Base-by-base conservation (phyloP, 495 filamentous ascomycete genomes). In the Entonaema liquescens region DNA sequence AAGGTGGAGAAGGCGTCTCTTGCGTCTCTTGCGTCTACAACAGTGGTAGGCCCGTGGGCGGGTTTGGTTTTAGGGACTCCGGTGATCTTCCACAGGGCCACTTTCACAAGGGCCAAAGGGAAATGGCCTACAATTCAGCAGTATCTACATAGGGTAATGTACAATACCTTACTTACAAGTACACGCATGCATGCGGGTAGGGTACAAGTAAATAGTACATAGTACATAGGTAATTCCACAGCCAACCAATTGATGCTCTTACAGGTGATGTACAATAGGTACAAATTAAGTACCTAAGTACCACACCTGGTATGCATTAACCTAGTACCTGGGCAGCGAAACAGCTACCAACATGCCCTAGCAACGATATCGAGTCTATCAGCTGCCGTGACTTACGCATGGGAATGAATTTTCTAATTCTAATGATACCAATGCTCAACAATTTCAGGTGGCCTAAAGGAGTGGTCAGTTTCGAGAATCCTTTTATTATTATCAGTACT, bases 1-100 rank as follows among this genome's bases (percentile, higher is more conserved):
- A 73, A 73, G 69, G 71, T 73, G 71, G 71, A 73, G 71, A 73
- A 70, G 28, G 21, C 23, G 13, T 23, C 23, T 53, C 5, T 33
- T 33, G 11, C 31, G 31, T 33, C 42, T 47, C 21, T 21, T 21
- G 42, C 42, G 42, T 47, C 42, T 47, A 47, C 42, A 47, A 57
- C 64, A 38, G 11, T 35, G 1, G 36, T n/a, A 25, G 59, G n/a
- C 61, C 29, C 26, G 49, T 70, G 61, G 58, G 35, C 42, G 33
- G 29, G 62, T 40, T 71, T 65, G 40, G 44, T 40, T 71, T 71
- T 62, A 73, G 70, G 60, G 63, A 71, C 59, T 67, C 67, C 64
- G 68, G 62, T 71, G 59, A 71, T 63, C 67, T 74, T 54, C 60
- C 65, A 72, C 12, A 47, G 42, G 42, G 42, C 42, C 42, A 23